phyloP scores from a whole-genome alignment of 83 land plant genomes.

The Isoetes engelmannii region DNA sequence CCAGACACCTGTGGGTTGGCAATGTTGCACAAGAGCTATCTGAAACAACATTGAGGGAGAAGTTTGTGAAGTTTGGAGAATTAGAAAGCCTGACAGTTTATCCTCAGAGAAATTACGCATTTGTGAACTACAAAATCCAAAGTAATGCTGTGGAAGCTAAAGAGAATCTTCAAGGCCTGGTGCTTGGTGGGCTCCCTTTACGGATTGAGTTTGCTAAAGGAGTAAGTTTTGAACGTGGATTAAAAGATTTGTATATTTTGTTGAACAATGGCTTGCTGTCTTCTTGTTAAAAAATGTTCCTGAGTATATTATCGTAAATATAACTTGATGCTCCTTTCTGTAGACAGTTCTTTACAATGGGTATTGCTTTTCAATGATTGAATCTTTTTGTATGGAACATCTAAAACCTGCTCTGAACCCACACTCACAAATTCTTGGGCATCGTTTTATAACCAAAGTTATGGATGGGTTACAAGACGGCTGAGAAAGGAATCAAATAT shows the following conservation, averaged over 20 bases:
- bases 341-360: background rate
- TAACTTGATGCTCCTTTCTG: background rate
- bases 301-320: background rate
- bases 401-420: no score
- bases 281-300: no score
- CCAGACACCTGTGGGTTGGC: conserved; percentile 74
- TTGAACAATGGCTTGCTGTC: no score
- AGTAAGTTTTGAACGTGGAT: conserved; percentile 37
- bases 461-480: no score
- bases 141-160: conserved; percentile 68
- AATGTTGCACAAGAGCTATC: conserved; percentile 43
- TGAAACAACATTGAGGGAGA: conserved; percentile 46
- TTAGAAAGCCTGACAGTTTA: conserved; percentile 50
- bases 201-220: conserved; percentile 78
- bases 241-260: no score
- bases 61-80: conserved; percentile 51
- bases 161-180: conserved; percentile 49
- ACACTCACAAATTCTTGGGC: no score
- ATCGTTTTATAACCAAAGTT: no score
- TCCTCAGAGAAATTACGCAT: conserved; percentile 58
- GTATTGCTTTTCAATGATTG: background rate
- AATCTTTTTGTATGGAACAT: background rate
- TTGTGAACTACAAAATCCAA: conserved; percentile 52
- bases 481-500: no score
- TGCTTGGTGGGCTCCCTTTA: conserved; percentile 38